Conservation (phyloP, 768 basidiomycete species). For the Boletus eberwhitei region DNA sequence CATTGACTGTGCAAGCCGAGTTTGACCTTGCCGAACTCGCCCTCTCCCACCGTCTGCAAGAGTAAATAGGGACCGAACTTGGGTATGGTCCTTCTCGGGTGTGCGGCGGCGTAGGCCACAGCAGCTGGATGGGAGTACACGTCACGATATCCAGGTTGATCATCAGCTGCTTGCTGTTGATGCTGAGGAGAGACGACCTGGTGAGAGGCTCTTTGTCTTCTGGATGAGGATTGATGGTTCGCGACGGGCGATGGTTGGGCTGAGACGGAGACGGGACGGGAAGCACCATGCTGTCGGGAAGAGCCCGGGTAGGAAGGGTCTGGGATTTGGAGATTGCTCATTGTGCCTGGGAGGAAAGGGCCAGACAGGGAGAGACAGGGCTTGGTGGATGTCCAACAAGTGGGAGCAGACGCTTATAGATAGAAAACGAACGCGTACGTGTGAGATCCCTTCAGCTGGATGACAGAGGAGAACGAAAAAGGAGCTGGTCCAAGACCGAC, state of each 20-base stretch:
- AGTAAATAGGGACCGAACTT: conserved; percentile 95
- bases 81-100: conserved; percentile 82
- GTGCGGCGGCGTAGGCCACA: conserved; percentile 75
- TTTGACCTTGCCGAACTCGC: conserved; percentile 98
- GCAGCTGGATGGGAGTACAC: conserved; percentile 85
- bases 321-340: conserved; percentile 43
- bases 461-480: conserved; percentile 14
- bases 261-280: conserved; percentile 59
- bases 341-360: conserved; percentile 6
- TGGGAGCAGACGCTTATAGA: conserved; percentile 11
- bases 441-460: conserved; percentile 16
- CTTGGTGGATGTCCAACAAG: neutral
- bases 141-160: conserved; percentile 56
- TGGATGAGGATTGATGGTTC: conserved; percentile 39
- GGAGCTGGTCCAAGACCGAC: neutral
- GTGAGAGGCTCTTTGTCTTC: conserved; percentile 72
- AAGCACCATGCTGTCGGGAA: conserved; percentile 39
- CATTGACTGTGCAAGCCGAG: conserved; percentile 91
- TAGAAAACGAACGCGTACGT: conserved; percentile 24
- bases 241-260: conserved; percentile 49
- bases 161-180: conserved; percentile 37
- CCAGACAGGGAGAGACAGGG: neutral
- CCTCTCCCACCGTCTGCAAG: conserved; percentile 94
- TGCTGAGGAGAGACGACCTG: conserved; percentile 57
- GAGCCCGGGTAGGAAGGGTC: conserved; percentile 42